Percentiles rank a stretch among this genome's conserved stretches.
These are phyloP conservation scores for Breynia disticha DNA, from an alignment of 441 rosid genomes.

Conservation along the genomic window DNA sequence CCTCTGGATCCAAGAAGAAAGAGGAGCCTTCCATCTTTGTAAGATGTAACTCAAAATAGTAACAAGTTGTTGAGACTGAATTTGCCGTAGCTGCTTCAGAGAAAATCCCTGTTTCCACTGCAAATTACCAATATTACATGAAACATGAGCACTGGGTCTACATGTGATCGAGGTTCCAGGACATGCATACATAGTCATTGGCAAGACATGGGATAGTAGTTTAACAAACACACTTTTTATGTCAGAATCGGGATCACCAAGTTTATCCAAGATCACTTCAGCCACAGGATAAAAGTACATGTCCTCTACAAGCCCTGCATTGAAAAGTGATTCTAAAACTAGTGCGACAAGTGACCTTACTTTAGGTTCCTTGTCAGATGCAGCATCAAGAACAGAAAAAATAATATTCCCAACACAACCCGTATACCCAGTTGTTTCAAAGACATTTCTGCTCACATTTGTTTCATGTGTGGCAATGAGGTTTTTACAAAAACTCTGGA, in stretches of 20 bases:
- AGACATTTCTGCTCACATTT: constrained; percentile 26
- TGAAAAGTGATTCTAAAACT: constrained; percentile 73
- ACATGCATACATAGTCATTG: constrained; percentile 47
- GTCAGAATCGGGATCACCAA: constrained; percentile 75
- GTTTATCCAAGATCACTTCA: constrained; percentile 66
- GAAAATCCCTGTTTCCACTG: constrained; percentile 92
- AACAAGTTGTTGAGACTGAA: constrained; percentile 92
- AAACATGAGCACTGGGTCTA: constrained; percentile 37
- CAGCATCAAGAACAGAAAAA: constrained; percentile 63
- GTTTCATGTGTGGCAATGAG: constrained; percentile 39
- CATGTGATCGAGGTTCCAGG: constrained; percentile 31
- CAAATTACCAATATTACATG: constrained; percentile 44
- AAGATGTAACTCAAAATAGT: constrained; percentile 91
- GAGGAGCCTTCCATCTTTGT: constrained; percentile 90
- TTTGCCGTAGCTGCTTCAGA: constrained; percentile 68
- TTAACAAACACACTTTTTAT: constrained; percentile 57
- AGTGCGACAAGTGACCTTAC: constrained; percentile 67
- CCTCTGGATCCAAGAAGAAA: constrained; percentile 86
- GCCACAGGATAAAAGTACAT: constrained; percentile 45
- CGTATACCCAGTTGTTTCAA: constrained; percentile 43
- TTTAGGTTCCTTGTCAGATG: constrained; percentile 79
- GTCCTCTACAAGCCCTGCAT: constrained; percentile 62
- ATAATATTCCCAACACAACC: constrained; percentile 40
- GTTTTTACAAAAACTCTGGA: constrained; percentile 61
- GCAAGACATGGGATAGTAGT: constrained; percentile 70